phyloP scores from a whole-genome alignment of 306 rosid genomes.

The Spatholobus suberectus region DNA sequence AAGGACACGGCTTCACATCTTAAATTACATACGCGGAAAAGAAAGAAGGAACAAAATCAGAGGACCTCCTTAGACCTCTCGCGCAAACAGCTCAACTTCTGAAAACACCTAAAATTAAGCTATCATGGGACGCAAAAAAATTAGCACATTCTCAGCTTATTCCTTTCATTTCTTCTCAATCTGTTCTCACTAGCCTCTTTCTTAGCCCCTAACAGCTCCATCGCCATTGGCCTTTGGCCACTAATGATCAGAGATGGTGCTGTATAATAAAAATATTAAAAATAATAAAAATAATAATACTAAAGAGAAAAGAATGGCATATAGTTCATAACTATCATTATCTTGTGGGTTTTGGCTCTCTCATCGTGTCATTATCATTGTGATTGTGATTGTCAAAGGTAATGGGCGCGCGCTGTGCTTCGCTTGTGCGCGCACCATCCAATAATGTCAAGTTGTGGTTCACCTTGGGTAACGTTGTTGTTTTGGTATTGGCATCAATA shows the following conservation, averaged over 20 bases:
- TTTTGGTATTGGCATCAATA: constrained; percentile 39
- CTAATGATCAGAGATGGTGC: constrained; percentile 39
- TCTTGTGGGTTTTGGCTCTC: constrained; percentile 23
- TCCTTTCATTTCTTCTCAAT: constrained; percentile 19
- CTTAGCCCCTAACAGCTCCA: constrained; percentile 34
- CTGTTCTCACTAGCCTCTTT: constrained; percentile 16
- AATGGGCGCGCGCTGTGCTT: constrained; percentile 85
- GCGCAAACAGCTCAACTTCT: constrained; percentile 43
- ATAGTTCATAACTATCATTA: constrained; percentile 5
- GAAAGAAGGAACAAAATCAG: neutral
- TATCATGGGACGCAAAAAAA: neutral
- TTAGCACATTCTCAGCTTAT: constrained; percentile 1
- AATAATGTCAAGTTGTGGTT: neutral
- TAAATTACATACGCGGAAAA: neutral
- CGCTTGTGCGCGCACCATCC: constrained; percentile 82
- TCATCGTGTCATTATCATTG: neutral
- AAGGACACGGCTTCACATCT: neutral
- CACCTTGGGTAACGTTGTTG: neutral
- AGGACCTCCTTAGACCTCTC: constrained; percentile 76
- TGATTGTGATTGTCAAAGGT: constrained; percentile 4
- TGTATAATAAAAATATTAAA: neutral
- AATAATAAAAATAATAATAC: neutral
- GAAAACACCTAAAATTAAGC: constrained; percentile 42
- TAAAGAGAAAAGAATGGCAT: neutral
- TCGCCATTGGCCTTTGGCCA: constrained; percentile 23